Base-by-base conservation (phyloP, 495 filamentous ascomycete species). In the Penicillium fimorum region DNA sequence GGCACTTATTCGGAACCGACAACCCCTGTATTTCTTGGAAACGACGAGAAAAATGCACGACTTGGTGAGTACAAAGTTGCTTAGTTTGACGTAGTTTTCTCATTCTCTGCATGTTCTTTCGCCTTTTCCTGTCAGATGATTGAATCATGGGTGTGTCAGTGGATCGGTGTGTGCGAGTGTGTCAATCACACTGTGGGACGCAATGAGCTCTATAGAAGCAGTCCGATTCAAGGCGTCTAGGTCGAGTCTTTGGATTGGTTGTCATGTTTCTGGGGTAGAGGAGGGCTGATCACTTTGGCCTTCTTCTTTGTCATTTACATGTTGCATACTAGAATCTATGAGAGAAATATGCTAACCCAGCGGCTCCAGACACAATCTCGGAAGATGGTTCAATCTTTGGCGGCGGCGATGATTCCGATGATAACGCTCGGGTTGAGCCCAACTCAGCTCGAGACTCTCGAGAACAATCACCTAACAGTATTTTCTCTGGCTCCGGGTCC, bases 61-160 rank as follows among this genome's bases (percentile, higher is more conserved):
- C 47, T 53, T n/a, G 62, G 69, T 71, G 63, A 70, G 69, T 68
- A 64, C 37, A 68, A 63, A 38, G 2, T 2, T 17, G n/a, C 35
- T 17, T 38, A 38, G 35, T 38, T 38, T 17, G 35, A 38, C 13
- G 12, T 3, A 5, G 7, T n/a, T 17, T n/a, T n/a, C 33, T 6
- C 15, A 38, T 38, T 37, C 35, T 38, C 35, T 6, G 5, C 6
- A 17, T 38, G n/a, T 1, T 38, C 6, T 6, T 38, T 38, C 8
- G 15, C 35, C 2, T 38, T 38, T 3, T 9, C 33, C 33, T n/a
- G 33, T 32, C 30, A 12, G 10, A 32, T 32, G 10, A 12, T 12
- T 32, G 1, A 11, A 32, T 4, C 10, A 32, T 12, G 30, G 10
- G 30, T 12, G 30, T 32, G 30, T 10, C 32, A 15, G 12, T 35